Evolutionary conservation across 139 green algal genomes (phyloP), one percentile per base, ranked within the genome.

Genomic region (Tetratostichococcus sp.): DNA sequence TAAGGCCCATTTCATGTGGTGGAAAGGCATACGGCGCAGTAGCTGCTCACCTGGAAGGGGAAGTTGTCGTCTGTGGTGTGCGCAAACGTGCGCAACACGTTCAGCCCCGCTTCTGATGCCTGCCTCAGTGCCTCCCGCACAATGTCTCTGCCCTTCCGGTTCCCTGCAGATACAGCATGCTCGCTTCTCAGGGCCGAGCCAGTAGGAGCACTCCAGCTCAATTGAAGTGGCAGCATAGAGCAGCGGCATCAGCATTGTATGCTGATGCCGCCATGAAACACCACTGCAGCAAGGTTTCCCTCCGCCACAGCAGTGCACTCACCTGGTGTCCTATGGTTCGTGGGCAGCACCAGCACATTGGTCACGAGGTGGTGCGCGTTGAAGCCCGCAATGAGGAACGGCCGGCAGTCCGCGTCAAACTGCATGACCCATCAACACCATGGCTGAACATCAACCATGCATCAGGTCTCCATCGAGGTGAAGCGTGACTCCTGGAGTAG

Each of bases 341-440:
- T 73, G 1, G 75, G 69, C 23, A 42, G 75, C 59, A 78, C 59
- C 57, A 82, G 35, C 11, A 80, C 35, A 3, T 74, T 79, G 43
- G 77, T 71, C 25, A 78, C 43, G 16, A 86, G 31, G 50, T 87
- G 82, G 50, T 89, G 75, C 23, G 82, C 72, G 42, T 93, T 93
- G 81, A 91, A 88, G 22, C 88, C 88, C 17, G 76, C 71, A 5
- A 88, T 58, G 65, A 86, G 87, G 65, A 89, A 89, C 5, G 87
- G 85, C 2, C 83, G 76, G 79, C 87, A 89, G 39, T 89, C 75
- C 65, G 78, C 34, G 68, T 83, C 66, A 69, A 92, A 89, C 79
- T 89, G 62, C 69, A 50, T n/a, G n/a, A 11, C 39, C 8, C 39
- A 50, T 6, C 39, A 50, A n/a, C n/a, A n/a, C n/a, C n/a, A n/a